Percentiles rank a stretch among this genome's conserved stretches.
Conservation (phyloP, 1,284 basidiomycete species). For the Meripilus lineatus region DNA sequence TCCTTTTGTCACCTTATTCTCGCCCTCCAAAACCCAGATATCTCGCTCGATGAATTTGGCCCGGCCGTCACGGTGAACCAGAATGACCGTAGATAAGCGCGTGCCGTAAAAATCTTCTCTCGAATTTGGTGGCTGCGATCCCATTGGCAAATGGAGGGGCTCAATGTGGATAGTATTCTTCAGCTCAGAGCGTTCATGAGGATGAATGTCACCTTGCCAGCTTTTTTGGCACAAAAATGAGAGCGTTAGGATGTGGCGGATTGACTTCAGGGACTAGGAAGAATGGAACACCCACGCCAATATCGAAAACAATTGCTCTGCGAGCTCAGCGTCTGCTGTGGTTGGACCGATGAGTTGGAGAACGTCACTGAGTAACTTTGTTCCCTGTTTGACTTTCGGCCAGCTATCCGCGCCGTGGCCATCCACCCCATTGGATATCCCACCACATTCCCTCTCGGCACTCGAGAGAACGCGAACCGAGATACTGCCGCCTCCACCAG, state of each 20-base stretch:
- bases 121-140: constrained; percentile 7
- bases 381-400: constrained; percentile 69
- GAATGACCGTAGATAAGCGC: constrained; percentile 66
- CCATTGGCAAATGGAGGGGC: constrained; percentile 18
- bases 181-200: constrained; percentile 41
- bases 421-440: constrained; percentile 72
- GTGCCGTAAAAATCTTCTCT: constrained; percentile 50
- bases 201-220: constrained; percentile 8
- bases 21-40: constrained; percentile 46
- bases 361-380: constrained; percentile 38
- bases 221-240: constrained; percentile 10
- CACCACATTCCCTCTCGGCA: constrained; percentile 46
- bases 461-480: constrained; percentile 44
- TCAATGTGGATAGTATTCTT: constrained; percentile 58
- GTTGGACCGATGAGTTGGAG: constrained; percentile 31
- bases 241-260: not conserved
- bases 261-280: constrained; percentile 8
- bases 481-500: constrained; percentile 57
- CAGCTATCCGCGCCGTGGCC: constrained; percentile 50
- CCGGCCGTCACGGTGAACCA: constrained; percentile 55
- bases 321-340: constrained; percentile 44
- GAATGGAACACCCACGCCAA: constrained; percentile 50
- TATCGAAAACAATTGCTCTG: constrained; percentile 54
- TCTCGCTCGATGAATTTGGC: constrained; percentile 71
- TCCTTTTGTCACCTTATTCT: constrained; percentile 27